A percentile compares a stretch with the other conserved stretches of the same genome.
phyloP scores from a whole-genome alignment of 75 land plant genomes.

The Adiantum capillusveneris region DNA sequence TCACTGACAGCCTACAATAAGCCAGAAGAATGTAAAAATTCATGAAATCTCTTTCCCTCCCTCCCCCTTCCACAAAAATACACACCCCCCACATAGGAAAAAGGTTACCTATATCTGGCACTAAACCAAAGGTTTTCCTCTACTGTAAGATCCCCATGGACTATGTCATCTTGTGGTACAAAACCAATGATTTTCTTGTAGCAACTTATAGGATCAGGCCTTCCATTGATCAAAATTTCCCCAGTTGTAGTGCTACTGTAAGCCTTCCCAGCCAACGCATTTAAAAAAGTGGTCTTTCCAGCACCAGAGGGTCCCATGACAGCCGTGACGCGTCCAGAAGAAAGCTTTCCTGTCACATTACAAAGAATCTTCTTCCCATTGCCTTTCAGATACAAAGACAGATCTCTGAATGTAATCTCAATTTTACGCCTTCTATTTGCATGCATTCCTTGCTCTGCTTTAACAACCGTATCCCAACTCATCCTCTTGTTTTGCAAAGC shows the following conservation, averaged over 20 bases:
- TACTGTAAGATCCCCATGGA: conserved; percentile 92
- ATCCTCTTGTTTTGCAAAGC: conserved; percentile 38
- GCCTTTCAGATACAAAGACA: conserved; percentile 70
- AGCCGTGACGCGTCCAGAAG: conserved; percentile 82
- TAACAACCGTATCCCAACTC: conserved; percentile 47
- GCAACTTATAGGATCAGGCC: conserved; percentile 57
- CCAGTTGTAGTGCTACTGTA: conserved; percentile 57
- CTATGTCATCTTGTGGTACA: conserved; percentile 98
- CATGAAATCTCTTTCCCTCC: conserved; percentile 1
- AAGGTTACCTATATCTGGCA: conserved; percentile 77
- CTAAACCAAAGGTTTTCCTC: conserved; percentile 95
- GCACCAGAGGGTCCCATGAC: conserved; percentile 99
- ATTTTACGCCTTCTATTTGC: conserved; percentile 39
- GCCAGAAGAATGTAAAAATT: not conserved
- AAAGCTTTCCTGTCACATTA: conserved; percentile 81
- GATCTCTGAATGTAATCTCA: conserved; percentile 70
- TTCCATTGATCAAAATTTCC: conserved; percentile 71
- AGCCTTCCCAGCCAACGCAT: conserved; percentile 77
- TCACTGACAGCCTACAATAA: conserved; percentile 57
- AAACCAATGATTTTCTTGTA: conserved; percentile 91
- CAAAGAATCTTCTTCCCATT: conserved; percentile 61
- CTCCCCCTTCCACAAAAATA: not conserved
- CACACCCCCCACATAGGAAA: not conserved
- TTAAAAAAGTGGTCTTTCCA: conserved; percentile 92
- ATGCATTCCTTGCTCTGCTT: conserved; percentile 36